Conservation (phyloP, 441 rosid species). For the Populus trichocarpa region DNA sequence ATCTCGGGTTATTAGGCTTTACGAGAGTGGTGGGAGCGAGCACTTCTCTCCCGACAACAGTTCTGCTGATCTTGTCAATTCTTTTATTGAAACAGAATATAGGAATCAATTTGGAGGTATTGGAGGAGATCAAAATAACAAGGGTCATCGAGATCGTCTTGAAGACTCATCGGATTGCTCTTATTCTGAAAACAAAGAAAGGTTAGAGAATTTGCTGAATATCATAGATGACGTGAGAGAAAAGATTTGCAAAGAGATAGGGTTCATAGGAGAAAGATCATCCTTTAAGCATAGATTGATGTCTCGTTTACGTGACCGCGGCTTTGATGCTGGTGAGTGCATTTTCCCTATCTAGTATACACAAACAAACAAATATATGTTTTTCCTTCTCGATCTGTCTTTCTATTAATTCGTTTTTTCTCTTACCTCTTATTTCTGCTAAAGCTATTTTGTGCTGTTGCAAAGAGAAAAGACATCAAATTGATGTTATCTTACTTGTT, state of each 20-base stretch:
- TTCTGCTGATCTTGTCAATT: slow-evolving; percentile 53
- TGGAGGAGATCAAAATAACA: background rate
- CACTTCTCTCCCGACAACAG: slow-evolving; percentile 31
- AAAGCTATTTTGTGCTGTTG: no score
- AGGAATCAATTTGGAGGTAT: background rate
- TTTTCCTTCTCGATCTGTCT: background rate
- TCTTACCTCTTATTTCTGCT: no score
- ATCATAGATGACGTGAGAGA: slow-evolving; percentile 10
- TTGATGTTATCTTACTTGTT: no score
- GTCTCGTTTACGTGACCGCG: slow-evolving; percentile 47
- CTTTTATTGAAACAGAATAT: slow-evolving; percentile 57
- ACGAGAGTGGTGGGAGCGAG: slow-evolving; percentile 72
- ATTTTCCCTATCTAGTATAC: background rate
- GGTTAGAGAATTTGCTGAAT: slow-evolving; percentile 25
- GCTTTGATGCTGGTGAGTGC: slow-evolving; percentile 65
- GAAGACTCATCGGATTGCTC: slow-evolving; percentile 18
- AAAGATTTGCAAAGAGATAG: slow-evolving; percentile 32
- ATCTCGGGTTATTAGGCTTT: slow-evolving; percentile 31
- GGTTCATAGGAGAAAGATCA: slow-evolving; percentile 18
- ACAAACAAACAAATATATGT: background rate
- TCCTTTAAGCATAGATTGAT: slow-evolving; percentile 45
- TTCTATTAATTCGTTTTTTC: background rate
- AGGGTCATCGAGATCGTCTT: background rate
- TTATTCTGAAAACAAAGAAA: slow-evolving; percentile 34
- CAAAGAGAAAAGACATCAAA: no score